A percentile compares a stretch with the other conserved stretches of the same genome.
Evolutionary conservation across 2,329 filamentous ascomycete genomes (phyloP).

Genomic region (Chaetothyriales sp.): DNA sequence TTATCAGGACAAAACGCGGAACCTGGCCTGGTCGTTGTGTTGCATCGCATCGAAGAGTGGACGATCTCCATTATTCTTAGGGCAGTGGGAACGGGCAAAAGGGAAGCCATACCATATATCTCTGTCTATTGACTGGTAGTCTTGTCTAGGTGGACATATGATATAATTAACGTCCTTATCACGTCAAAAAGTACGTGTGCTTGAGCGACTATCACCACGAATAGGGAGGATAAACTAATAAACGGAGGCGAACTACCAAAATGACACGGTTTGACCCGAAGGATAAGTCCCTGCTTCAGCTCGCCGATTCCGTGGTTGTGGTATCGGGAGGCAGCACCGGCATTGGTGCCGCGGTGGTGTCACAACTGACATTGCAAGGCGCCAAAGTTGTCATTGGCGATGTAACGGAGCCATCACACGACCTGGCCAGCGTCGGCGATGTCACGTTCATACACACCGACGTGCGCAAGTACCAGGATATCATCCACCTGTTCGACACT

Average conservation of each 20-base stretch:
- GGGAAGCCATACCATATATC: background rate
- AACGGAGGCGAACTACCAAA: too few relatives aligned
- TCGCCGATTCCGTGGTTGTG: background rate
- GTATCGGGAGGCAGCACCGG: conserved; percentile 18
- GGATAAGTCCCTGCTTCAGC: background rate
- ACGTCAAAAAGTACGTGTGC: too few relatives aligned
- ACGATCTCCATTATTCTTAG: background rate
- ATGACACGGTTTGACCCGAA: background rate
- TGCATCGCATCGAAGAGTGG: background rate
- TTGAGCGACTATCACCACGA: too few relatives aligned
- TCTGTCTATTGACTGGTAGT: background rate
- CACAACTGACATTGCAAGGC: background rate
- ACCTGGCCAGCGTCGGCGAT: background rate
- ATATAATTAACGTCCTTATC: too few relatives aligned
- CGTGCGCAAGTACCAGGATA: conserved; percentile 1
- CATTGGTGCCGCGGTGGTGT: conserved; percentile 25
- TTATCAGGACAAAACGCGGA: background rate
- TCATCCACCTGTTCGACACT: conserved; percentile 1
- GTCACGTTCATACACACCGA: conserved; percentile 1
- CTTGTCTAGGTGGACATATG: too few relatives aligned
- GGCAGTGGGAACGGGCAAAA: too few relatives aligned
- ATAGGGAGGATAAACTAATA: too few relatives aligned
- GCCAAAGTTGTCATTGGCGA: conserved; percentile 6
- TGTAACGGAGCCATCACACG: background rate
- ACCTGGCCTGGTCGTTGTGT: background rate